phyloP scores from a whole-genome alignment of 257 asterid species.

The Plantago major region DNA sequence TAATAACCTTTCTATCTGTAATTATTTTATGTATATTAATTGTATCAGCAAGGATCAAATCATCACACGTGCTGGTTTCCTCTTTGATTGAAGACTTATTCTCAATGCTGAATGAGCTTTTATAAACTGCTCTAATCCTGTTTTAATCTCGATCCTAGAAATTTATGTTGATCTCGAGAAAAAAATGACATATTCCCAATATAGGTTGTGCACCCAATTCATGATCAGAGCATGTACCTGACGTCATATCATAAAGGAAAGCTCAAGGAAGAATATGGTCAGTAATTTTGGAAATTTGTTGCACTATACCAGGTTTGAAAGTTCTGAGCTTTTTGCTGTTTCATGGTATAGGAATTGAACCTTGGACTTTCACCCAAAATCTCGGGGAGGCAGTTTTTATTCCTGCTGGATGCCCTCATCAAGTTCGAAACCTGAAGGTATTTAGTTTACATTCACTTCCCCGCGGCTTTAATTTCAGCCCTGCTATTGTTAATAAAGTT shows the following conservation, averaged over 20 bases:
- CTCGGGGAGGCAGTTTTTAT: conserved; percentile 9
- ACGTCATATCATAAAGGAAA: neutral
- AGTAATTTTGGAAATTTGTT: neutral
- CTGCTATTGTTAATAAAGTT: no score
- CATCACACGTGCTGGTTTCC: neutral
- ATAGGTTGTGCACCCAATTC: neutral
- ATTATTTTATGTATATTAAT: no score
- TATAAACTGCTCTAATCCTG: neutral
- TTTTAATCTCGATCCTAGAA: neutral
- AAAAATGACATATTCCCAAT: neutral
- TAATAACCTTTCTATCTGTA: no score
- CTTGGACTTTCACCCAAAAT: conserved; percentile 1
- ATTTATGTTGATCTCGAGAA: neutral
- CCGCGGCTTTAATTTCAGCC: no score
- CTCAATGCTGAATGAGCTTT: neutral
- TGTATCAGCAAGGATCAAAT: neutral
- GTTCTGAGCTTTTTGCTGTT: neutral
- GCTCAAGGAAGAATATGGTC: neutral
- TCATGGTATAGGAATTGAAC: neutral
- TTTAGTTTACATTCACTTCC: no score
- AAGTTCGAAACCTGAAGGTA: conserved; percentile 1
- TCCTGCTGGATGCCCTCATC: conserved; percentile 7
- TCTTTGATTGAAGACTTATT: neutral
- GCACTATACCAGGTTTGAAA: neutral
- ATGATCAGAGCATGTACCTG: neutral